These are phyloP conservation scores for Eucalyptus guilfoylei DNA, from an alignment of 345 rosid species.

Conservation along the genomic window DNA sequence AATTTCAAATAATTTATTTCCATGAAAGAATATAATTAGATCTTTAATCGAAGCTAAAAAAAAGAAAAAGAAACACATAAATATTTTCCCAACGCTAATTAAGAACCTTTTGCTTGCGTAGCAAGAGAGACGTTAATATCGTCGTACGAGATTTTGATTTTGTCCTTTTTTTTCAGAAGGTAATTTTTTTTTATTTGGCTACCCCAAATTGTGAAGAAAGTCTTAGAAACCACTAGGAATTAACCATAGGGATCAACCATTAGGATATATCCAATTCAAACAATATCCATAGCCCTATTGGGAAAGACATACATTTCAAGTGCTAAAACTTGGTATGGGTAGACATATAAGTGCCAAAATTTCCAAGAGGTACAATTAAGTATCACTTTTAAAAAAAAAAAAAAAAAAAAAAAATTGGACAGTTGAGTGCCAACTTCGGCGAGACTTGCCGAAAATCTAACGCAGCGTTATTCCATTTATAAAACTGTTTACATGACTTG, in stretches of 20 bases:
- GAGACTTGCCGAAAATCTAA: fast-evolving
- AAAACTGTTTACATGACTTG: too few species aligned
- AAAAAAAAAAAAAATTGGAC: too few species aligned
- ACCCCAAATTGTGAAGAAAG: background rate
- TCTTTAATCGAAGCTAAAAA: background rate
- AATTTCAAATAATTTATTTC: too few species aligned
- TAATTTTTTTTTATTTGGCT: background rate
- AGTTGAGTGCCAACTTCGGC: too few species aligned
- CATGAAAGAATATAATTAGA: background rate
- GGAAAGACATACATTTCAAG: too few species aligned
- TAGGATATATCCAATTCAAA: background rate
- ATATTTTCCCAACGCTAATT: background rate
- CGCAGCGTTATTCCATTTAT: fast-evolving
- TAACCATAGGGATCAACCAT: background rate
- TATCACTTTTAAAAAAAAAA: background rate
- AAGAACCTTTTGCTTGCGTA: background rate
- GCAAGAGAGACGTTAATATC: fast-evolving
- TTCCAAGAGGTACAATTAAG: too few species aligned
- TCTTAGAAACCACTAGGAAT: background rate
- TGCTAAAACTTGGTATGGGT: fast-evolving
- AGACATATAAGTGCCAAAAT: too few species aligned
- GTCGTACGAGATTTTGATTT: background rate
- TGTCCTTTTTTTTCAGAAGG: background rate
- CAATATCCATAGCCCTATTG: too few species aligned
- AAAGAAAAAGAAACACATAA: background rate